Base-by-base conservation (phyloP, 2,329 filamentous ascomycete genomes). In the Dactylonectria macrodidyma region DNA sequence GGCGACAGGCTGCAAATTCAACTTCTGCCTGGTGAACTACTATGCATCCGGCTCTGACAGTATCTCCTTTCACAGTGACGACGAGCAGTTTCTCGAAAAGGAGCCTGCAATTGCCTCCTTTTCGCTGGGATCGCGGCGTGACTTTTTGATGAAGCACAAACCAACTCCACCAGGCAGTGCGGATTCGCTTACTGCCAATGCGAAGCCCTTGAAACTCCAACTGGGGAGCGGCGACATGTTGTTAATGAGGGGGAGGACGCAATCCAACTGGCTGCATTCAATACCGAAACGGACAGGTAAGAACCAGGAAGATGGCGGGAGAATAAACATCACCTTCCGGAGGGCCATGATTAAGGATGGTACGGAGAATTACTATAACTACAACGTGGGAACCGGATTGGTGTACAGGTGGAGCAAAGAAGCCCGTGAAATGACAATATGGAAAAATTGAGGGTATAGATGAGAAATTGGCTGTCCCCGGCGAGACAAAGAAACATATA, bases 1-100 rank as follows among this genome's bases (percentile, higher is more conserved):
- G 5, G 88, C 89, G 0, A 93, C 91, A 1, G 86, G 86, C n/a
- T 88, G 88, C 74, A 85, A 77, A 1, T 95, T 92, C 81, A 95
- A 95, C 77, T 94, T 95, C 77, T 93, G 91, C 67, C 85, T 95
- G 1, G 92, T 95, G 5, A 95, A 95, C 76, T 95, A 95, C 81
- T 95, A 95, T 76, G 91, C 91, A n/a, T 88, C 88, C 3, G 93
- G 93, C 0, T 83, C 89, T 6, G 93, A 95, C 78, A 93, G 91
- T 72, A 95, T 95, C 56, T 88, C 90, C 11, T 95, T 92, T 75
- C 93, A 95, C 79, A 93, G 90, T 56, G 93, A 95, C 72, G 93
- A 95, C 75, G 93, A 95, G 82, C 85, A 88, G 6, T 96, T 95
- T 72, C 85, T 95, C 0, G 93, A 93, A 0, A 71, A 81, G 0